A percentile compares a stretch with the other conserved stretches of the same genome.
These are phyloP conservation scores for Auxenochlorella pyrenoidosa DNA, from an alignment of 139 green algal genomes.

Conservation along the genomic window DNA sequence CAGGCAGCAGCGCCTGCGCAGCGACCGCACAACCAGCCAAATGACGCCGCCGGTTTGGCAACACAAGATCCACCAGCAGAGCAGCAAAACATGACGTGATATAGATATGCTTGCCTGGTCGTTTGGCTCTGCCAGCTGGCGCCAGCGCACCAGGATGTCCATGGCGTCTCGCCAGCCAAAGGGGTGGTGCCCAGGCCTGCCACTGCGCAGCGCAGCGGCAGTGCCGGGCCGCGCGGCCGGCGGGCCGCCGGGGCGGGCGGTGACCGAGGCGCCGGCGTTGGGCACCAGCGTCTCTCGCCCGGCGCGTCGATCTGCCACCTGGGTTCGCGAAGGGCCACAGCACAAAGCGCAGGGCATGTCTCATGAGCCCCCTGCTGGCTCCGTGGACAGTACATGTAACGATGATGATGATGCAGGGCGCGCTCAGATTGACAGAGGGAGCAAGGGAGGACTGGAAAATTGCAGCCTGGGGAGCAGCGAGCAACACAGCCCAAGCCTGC, in stretches of 20 bases:
- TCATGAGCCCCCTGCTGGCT: too few species aligned
- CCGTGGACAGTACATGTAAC: too few species aligned
- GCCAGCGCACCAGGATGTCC: constrained; percentile 93
- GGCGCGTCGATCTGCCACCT: constrained; percentile 7
- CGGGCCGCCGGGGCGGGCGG: neutral
- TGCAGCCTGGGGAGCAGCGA: too few species aligned
- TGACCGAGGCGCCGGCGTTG: constrained; percentile 6
- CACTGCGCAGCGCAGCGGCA: constrained; percentile 11
- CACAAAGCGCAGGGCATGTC: too few species aligned
- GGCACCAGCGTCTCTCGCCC: neutral
- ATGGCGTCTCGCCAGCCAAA: constrained; percentile 92
- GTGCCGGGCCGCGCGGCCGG: neutral
- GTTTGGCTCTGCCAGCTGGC: constrained; percentile 93
- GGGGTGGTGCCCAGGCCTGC: constrained; percentile 54
- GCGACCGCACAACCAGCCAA: too few species aligned
- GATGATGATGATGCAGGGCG: too few species aligned
- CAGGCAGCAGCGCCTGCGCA: too few species aligned
- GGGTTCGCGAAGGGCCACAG: neutral
- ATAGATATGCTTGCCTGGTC: constrained; percentile 85
- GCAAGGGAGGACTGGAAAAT: too few species aligned
- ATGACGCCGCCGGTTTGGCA: too few species aligned
- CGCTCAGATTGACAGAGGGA: too few species aligned
- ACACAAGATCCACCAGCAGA: neutral
- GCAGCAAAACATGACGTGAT: too few species aligned
- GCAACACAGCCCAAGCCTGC: too few species aligned